phyloP scores from a whole-genome alignment of 306 rosid genomes.

The Carpinus fangiana region DNA sequence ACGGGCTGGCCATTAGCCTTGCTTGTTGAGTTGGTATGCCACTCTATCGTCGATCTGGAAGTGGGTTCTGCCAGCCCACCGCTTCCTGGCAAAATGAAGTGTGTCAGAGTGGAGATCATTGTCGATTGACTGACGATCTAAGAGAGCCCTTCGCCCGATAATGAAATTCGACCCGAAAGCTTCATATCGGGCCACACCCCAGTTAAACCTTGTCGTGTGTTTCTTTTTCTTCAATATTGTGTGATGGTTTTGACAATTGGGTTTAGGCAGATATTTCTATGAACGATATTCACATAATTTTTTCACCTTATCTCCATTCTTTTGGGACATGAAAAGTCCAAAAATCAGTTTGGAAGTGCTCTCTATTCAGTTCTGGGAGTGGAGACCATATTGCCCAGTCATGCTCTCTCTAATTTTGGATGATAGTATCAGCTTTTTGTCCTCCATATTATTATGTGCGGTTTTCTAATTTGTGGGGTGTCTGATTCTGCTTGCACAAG shows the following conservation, averaged over 20 bases:
- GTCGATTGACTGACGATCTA: too few relatives aligned
- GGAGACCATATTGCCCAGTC: neutral
- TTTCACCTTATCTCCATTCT: constrained; percentile 9
- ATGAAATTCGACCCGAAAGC: too few relatives aligned
- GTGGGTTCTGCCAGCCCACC: too few relatives aligned
- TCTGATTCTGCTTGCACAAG: constrained; percentile 24
- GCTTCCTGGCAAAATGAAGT: too few relatives aligned
- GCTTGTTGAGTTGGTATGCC: too few relatives aligned
- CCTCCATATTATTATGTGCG: constrained; percentile 21
- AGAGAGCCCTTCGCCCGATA: too few relatives aligned
- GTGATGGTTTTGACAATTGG: constrained; percentile 16
- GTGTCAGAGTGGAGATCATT: too few relatives aligned
- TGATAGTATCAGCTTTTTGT: neutral
- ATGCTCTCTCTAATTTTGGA: constrained; percentile 10
- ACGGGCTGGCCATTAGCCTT: too few relatives aligned
- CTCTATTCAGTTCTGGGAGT: neutral
- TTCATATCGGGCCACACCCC: too few relatives aligned
- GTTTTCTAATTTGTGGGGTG: constrained; percentile 15
- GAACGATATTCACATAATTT: constrained; percentile 2
- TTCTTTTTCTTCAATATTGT: too few relatives aligned
- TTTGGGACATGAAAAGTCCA: neutral
- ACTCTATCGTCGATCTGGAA: too few relatives aligned
- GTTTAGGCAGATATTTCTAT: neutral
- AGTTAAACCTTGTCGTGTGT: too few relatives aligned
- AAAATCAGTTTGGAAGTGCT: constrained; percentile 26